Evolutionary conservation across 1,139 yeast species (phyloP).

Genomic region (Schizosaccharomyces versatilis): DNA sequence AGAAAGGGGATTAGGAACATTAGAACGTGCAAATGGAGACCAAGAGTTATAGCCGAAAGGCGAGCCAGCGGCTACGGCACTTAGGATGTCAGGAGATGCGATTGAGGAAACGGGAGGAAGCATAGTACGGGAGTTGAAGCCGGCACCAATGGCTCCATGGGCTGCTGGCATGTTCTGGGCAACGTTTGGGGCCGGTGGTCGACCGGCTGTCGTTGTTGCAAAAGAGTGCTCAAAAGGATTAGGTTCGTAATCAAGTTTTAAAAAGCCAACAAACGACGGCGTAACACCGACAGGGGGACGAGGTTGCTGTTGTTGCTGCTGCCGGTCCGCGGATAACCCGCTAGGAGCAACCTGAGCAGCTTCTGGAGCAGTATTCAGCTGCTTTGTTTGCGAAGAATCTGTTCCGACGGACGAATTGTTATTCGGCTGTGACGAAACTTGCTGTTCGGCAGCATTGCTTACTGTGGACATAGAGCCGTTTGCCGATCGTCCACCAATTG

Average conservation of each 20-base stretch:
- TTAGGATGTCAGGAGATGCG: slow-evolving; percentile 13
- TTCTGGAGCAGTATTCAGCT: not conserved
- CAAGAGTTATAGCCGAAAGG: not conserved
- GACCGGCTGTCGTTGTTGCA: slow-evolving; percentile 30
- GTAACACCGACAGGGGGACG: not conserved
- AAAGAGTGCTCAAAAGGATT: slow-evolving; percentile 91
- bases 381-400: too few relatives aligned
- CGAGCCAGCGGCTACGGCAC: slow-evolving; percentile 3
- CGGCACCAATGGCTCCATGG: slow-evolving; percentile 10
- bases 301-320: not conserved
- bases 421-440: too few relatives aligned
- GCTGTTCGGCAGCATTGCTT: too few relatives aligned
- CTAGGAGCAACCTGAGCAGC: not conserved
- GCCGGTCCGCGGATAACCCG: not conserved
- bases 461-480: too few relatives aligned
- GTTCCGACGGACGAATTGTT: too few relatives aligned
- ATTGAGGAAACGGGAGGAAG: slow-evolving; percentile 14
- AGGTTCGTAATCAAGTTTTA: slow-evolving; percentile 53
- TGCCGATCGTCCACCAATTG: too few relatives aligned
- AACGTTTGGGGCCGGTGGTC: slow-evolving; percentile 7
- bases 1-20: slow-evolving; percentile 7
- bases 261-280: not conserved
- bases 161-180: slow-evolving; percentile 12
- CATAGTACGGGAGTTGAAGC: slow-evolving; percentile 5
- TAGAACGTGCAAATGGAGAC: not conserved